Conservation (phyloP, 805 yeast genomes). For the Metschnikowia drakensbergensis region DNA sequence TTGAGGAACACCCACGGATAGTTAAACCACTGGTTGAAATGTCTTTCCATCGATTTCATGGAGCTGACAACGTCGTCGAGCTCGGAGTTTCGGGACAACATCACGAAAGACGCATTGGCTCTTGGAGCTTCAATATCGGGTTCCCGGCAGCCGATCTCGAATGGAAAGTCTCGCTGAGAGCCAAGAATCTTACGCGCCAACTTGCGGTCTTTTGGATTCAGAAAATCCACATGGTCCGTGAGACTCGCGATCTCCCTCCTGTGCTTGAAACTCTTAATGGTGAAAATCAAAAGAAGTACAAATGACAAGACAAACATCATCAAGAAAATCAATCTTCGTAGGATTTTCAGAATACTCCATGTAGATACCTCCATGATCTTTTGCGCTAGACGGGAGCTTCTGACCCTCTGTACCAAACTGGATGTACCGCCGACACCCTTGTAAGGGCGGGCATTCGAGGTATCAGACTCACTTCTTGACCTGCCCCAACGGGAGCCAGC, state of each 20-base stretch:
- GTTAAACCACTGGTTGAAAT: slow-evolving; percentile 88
- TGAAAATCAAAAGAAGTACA: background rate
- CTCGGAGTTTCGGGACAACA: slow-evolving; percentile 79
- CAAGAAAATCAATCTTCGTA: slow-evolving; percentile 2
- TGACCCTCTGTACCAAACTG: background rate
- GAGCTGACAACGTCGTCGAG: slow-evolving; percentile 70
- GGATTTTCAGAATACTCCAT: background rate
- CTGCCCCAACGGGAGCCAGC: background rate
- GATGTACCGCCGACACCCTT: background rate
- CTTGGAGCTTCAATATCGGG: slow-evolving; percentile 41
- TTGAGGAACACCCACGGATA: slow-evolving; percentile 92
- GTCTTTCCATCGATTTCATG: slow-evolving; percentile 73
- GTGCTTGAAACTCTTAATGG: background rate
- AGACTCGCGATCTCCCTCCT: background rate
- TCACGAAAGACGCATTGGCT: slow-evolving; percentile 82
- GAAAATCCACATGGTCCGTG: slow-evolving; percentile 12
- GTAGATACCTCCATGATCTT: slow-evolving; percentile 1
- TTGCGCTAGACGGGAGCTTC: slow-evolving; percentile 4
- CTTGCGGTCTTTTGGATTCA: slow-evolving; percentile 6
- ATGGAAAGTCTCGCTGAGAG: slow-evolving; percentile 37
- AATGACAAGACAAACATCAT: background rate
- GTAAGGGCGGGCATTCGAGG: background rate
- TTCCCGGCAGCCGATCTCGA: slow-evolving; percentile 51
- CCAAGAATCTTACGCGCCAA: slow-evolving; percentile 16
- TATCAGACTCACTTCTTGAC: background rate